Evolutionary conservation across 75 land plant genomes (phyloP), one percentile per base, ranked within the genome.

Genomic region (Ceratopteris richardii): DNA sequence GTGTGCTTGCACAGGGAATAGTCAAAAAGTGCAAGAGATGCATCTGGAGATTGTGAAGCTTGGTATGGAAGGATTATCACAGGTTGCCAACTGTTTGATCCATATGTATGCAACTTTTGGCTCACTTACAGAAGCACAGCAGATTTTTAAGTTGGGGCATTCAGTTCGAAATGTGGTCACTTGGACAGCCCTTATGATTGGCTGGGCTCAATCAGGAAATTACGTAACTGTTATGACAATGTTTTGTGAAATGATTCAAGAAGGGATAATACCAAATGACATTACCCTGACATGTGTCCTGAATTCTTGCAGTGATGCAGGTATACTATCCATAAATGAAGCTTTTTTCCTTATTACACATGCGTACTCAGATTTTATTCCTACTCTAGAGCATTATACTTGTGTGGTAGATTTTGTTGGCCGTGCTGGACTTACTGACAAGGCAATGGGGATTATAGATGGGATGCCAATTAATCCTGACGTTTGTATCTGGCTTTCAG

Each of bases 291-390:
- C 22, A 18, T 51, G 36, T 13, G n/a, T 68, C 17, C 18, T 68
- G 30, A 68, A 58, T 60, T 62, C 63, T 0, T 68, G 70, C 37
- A 68, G 70, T 13, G 62, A 68, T 60, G 56, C 29, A 3, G 70
- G 70, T 20, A 9, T 60, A 54, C 20, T 60, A 1, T 53, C 40
- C 22, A 3, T 51, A 29, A 63, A 48, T n/a, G 1, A 7, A 2
- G 39, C 31, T 16, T 60, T 29, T 41, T 68, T 68, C 14, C 6
- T 2, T 14, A 37, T 11, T 5, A 52, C 51, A 54, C 0, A 6
- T 0, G 11, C 39, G 1, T 20, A 31, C 0, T 68, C 58, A 18
- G 20, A 22, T 39, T 13, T 60, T 14, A 28, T 40, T 0, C 63
- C 70, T 0, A 27, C 30, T 19, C 18, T 41, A 3, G 57, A 53